Percentiles rank a stretch among this genome's conserved stretches.
phyloP scores from a whole-genome alignment of 2,329 filamentous ascomycete species.

The Rutstroemia sp. region DNA sequence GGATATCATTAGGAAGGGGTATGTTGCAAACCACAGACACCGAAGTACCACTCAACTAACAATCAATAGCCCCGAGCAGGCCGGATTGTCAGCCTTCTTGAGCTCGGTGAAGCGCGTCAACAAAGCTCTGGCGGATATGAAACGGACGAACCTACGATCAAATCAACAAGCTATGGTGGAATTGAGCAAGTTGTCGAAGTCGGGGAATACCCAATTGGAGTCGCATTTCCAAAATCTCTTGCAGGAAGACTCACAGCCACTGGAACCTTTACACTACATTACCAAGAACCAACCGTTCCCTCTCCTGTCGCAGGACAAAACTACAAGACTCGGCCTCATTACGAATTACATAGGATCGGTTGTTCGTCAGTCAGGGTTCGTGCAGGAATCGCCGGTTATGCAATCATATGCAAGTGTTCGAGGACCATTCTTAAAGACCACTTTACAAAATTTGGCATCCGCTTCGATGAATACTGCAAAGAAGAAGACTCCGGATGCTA shows the following conservation, averaged over 20 bases:
- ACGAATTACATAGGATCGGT: conserved; percentile 67
- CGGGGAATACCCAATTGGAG: conserved; percentile 77
- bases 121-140: conserved; percentile 76
- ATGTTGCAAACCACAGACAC: neutral
- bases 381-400: conserved; percentile 62
- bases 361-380: conserved; percentile 38
- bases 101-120: conserved; percentile 83
- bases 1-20: conserved; percentile 75
- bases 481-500: conserved; percentile 68
- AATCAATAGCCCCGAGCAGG: conserved; percentile 59
- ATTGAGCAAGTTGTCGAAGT: conserved; percentile 67
- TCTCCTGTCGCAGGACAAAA: conserved; percentile 66
- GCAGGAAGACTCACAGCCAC: conserved; percentile 66
- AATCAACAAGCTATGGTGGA: conserved; percentile 86
- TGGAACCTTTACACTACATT: conserved; percentile 88
- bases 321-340: conserved; percentile 70
- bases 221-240: conserved; percentile 74
- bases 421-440: conserved; percentile 76
- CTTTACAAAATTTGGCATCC: conserved; percentile 77
- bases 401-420: conserved; percentile 81
- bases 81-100: conserved; percentile 77
- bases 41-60: conserved; percentile 10
- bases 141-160: conserved; percentile 80
- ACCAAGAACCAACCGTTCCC: conserved; percentile 87
- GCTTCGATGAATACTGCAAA: conserved; percentile 80